phyloP scores from a whole-genome alignment of 2,329 filamentous ascomycete genomes.

The Paraphaeosphaeria minitans region DNA sequence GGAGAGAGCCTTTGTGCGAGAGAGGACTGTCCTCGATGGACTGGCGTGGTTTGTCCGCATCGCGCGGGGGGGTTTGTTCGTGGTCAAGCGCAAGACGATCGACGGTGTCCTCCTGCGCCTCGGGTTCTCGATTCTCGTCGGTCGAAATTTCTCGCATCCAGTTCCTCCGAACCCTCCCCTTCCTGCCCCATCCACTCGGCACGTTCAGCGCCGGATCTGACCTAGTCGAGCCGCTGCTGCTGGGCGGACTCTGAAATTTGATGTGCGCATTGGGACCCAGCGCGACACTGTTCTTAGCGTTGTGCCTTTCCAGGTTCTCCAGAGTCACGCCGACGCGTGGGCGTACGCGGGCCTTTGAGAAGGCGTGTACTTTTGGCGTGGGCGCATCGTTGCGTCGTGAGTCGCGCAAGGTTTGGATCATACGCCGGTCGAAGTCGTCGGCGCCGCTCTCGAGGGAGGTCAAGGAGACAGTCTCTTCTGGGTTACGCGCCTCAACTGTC shows the following conservation, averaged over 20 bases:
- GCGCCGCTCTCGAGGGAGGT: conserved; percentile 49
- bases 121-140: conserved; percentile 28
- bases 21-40: conserved; percentile 52
- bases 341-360: conserved; percentile 50
- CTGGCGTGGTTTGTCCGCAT: conserved; percentile 46
- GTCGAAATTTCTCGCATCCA: conserved; percentile 51
- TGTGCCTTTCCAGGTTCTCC: conserved; percentile 51
- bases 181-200: conserved; percentile 56
- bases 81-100: conserved; percentile 15
- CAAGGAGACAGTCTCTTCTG: conserved; percentile 37
- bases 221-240: conserved; percentile 42
- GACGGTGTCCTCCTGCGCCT: conserved; percentile 25
- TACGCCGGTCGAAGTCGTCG: conserved; percentile 52
- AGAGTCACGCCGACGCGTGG: conserved; percentile 49
- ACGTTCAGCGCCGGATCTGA: conserved; percentile 53
- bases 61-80: conserved; percentile 20
- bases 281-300: conserved; percentile 20
- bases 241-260: conserved; percentile 34
- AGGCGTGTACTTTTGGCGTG: conserved; percentile 42
- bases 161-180: conserved; percentile 46
- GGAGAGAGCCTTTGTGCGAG: conserved; percentile 40
- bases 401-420: conserved; percentile 53
- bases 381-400: conserved; percentile 47
- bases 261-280: conserved; percentile 21
- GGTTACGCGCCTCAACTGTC: conserved; percentile 29